Conservation (phyloP, 1,284 basidiomycete genomes). For the Porphyrellus sp. region DNA sequence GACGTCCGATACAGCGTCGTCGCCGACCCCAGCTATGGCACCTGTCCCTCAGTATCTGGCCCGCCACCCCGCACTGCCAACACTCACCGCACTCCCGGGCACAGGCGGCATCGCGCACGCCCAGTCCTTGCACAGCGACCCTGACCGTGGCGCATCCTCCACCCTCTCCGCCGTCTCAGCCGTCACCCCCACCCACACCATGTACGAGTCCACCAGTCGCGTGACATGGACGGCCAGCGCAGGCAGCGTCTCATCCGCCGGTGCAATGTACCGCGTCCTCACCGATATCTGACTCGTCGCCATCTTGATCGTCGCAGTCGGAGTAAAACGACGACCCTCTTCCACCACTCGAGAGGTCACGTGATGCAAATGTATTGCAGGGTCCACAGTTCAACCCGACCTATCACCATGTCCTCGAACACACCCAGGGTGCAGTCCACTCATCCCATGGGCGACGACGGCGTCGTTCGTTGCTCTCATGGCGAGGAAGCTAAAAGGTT, state of each 20-base stretch:
- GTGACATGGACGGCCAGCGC: slow-evolving; percentile 70
- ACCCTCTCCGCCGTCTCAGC: slow-evolving; percentile 48
- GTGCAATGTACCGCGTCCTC: slow-evolving; percentile 44
- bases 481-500: slow-evolving; percentile 21
- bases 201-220: slow-evolving; percentile 66
- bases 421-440: slow-evolving; percentile 9
- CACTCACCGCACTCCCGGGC: slow-evolving; percentile 25
- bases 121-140: slow-evolving; percentile 72
- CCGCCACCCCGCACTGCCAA: not conserved
- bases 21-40: slow-evolving; percentile 44
- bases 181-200: slow-evolving; percentile 77
- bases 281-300: slow-evolving; percentile 34
- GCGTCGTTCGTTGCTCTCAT: slow-evolving; percentile 33
- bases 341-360: slow-evolving; percentile 6
- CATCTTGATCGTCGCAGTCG: slow-evolving; percentile 2
- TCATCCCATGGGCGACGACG: slow-evolving; percentile 26
- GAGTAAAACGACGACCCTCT: not conserved
- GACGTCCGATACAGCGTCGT: slow-evolving; percentile 67
- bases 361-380: slow-evolving; percentile 13
- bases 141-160: slow-evolving; percentile 46
- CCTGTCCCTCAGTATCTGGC: slow-evolving; percentile 17
- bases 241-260: slow-evolving; percentile 49
- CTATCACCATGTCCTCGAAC: slow-evolving; percentile 15
- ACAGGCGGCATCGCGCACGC: slow-evolving; percentile 74
- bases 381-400: too few relatives aligned